These are phyloP conservation scores for Hirsutella minnesotensis DNA, from an alignment of 2,329 filamentous ascomycete species.

Conservation along the genomic window DNA sequence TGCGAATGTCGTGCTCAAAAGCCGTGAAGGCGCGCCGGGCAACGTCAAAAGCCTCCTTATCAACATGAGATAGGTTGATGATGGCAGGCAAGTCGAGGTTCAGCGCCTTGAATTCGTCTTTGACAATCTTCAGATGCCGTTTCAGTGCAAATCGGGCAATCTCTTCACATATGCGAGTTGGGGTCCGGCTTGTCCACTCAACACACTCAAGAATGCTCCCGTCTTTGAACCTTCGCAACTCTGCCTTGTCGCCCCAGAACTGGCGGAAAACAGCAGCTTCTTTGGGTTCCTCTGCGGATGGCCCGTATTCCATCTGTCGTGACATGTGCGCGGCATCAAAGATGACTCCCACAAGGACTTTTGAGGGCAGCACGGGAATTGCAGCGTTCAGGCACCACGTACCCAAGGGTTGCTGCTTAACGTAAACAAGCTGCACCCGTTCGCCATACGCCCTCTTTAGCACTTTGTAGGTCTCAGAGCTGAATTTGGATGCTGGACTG, in stretches of 20 bases:
- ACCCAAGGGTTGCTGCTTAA: slow-evolving; percentile 29
- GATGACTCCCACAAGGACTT: slow-evolving; percentile 53
- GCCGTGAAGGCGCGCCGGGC: slow-evolving; percentile 58
- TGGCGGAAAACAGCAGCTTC: slow-evolving; percentile 71
- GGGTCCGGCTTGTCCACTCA: slow-evolving; percentile 61
- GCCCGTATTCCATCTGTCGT: slow-evolving; percentile 78
- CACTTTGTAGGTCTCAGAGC: slow-evolving; percentile 48
- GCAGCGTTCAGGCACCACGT: slow-evolving; percentile 19
- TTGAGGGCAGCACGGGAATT: slow-evolving; percentile 14
- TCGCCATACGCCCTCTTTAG: slow-evolving; percentile 64
- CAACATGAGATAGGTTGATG: slow-evolving; percentile 32
- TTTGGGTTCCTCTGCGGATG: slow-evolving; percentile 72
- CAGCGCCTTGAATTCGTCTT: slow-evolving; percentile 39
- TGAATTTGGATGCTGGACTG: slow-evolving; percentile 32
- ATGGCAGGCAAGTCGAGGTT: slow-evolving; percentile 39
- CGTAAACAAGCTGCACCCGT: slow-evolving; percentile 56
- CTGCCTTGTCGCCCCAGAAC: slow-evolving; percentile 92
- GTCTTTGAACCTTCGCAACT: slow-evolving; percentile 88
- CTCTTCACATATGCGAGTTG: slow-evolving; percentile 61
- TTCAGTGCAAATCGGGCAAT: slow-evolving; percentile 63
- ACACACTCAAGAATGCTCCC: slow-evolving; percentile 88
- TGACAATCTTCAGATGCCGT: slow-evolving; percentile 52
- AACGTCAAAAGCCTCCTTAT: slow-evolving; percentile 51
- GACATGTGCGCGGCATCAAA: slow-evolving; percentile 62
- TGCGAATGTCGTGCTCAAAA: slow-evolving; percentile 67